Percentiles rank a stretch among this genome's conserved stretches.
phyloP scores from a whole-genome alignment of 495 filamentous ascomycete species.

The Penicillium bovifimosum region DNA sequence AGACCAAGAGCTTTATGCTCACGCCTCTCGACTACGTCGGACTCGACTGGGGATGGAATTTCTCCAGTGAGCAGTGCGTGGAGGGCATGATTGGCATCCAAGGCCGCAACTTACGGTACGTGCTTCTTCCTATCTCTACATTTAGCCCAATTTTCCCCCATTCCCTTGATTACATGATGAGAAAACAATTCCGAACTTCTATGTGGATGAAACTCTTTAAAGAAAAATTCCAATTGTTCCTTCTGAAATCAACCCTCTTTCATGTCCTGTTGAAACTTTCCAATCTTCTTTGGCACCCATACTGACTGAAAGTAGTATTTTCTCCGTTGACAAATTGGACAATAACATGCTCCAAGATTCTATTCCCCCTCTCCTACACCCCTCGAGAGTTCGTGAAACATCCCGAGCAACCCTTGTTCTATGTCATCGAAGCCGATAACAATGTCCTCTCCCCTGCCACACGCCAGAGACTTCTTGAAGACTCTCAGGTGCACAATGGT shows the following conservation, averaged over 20 bases:
- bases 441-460: conserved; percentile 77
- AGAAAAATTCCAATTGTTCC: conserved; percentile 66
- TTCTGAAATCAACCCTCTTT: conserved; percentile 47
- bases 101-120: conserved; percentile 81
- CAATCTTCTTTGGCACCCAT: not conserved
- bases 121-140: conserved; percentile 17
- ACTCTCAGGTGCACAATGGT: conserved; percentile 60
- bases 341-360: conserved; percentile 86
- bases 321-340: conserved; percentile 78
- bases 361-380: conserved; percentile 79
- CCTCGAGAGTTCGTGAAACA: conserved; percentile 83
- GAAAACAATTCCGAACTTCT: conserved; percentile 39
- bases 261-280: not conserved
- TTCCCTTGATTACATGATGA: conserved; percentile 60
- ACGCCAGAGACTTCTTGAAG: conserved; percentile 60
- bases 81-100: conserved; percentile 97
- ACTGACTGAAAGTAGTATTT: conserved; percentile 61
- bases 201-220: conserved; percentile 50
- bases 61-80: conserved; percentile 85
- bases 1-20: conserved; percentile 80
- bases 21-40: conserved; percentile 82
- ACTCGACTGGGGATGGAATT: conserved; percentile 94
- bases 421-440: conserved; percentile 89
- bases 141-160: not conserved
- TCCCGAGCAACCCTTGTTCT: conserved; percentile 83